Base-by-base conservation (phyloP, 108 stramenopile species). In the Nitzschia sp. region DNA sequence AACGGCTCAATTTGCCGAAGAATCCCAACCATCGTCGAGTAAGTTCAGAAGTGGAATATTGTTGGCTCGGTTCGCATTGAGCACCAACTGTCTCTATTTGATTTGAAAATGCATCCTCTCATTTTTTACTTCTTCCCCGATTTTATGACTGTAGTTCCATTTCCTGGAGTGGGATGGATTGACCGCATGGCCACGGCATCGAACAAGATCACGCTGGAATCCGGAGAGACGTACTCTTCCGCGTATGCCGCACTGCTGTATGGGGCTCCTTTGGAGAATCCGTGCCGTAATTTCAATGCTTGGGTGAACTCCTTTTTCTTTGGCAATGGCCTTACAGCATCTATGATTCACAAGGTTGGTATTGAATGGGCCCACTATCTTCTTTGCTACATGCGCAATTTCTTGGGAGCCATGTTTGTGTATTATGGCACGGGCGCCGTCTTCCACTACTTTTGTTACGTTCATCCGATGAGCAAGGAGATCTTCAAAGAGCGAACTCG, bases 401-500 rank as follows among this genome's bases (percentile, higher is more conserved):
- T 90, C 15, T 33, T 90, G 13, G 80, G 56, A 6, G 86, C 69
- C 30, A 72, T 73, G 38, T 3, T 87, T 44, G 80, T 90, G 3
- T 90, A 90, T 53, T 90, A 87, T 57, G 78, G 78, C 23, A 81
- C 82, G 3, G 86, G 80, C 5, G 73, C 46, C 19, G 30, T 82
- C 32, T 90, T 86, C 41, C 83, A 85, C 50, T 85, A 85, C 71
- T 75, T 77, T 66, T 80, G 75, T 52, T 90, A 90, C 66, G 71
- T 85, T 23, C 74, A 85, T 59, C 78, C 78, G 34, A 70, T 65
- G 47, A 69, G 79, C 22, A 58, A 67, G 25, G 56, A 79, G 30
- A 83, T 76, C 13, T 83, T 80, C 56, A 66, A 63, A 15, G 63
- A 85, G n/a, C 64, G 85, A 32, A 41, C 45, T 38, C 66, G 79